phyloP scores from a whole-genome alignment of 2,329 filamentous ascomycete species.

The Aspergillus sp. region DNA sequence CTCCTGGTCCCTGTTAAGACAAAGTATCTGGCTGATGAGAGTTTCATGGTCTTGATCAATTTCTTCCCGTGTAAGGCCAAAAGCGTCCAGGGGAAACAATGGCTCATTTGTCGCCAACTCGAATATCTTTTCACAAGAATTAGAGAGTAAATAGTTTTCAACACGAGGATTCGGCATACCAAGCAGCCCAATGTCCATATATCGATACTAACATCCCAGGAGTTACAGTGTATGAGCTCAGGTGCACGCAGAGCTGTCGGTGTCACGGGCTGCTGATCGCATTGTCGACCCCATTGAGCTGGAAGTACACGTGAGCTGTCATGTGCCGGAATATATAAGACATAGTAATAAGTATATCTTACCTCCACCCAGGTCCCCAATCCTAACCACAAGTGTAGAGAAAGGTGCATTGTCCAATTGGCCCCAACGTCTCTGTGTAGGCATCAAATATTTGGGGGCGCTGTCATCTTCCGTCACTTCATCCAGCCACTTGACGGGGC shows the following conservation, averaged over 20 bases:
- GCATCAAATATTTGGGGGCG: constrained; percentile 13
- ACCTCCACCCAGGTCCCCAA: constrained; percentile 18
- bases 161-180: constrained; percentile 7
- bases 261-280: constrained; percentile 9
- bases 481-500: constrained; percentile 12
- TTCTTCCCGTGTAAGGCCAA: too few relatives aligned
- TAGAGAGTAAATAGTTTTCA: constrained; percentile 1
- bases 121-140: constrained; percentile 10
- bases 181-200: constrained; percentile 17
- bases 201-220: constrained; percentile 13
- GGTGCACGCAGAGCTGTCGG: constrained; percentile 12
- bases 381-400: constrained; percentile 10
- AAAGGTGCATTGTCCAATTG: constrained; percentile 7
- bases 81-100: constrained; percentile 4
- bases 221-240: constrained; percentile 11
- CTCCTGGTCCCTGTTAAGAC: too few relatives aligned
- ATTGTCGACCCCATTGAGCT: constrained; percentile 4
- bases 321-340: neutral
- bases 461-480: constrained; percentile 10
- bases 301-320: constrained; percentile 1
- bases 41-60: too few relatives aligned
- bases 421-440: constrained; percentile 11
- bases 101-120: constrained; percentile 14
- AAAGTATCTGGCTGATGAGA: too few relatives aligned
- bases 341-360: constrained; percentile 2